phyloP scores from a whole-genome alignment of 2,329 filamentous ascomycete species.

The Fusarium mexicanum region DNA sequence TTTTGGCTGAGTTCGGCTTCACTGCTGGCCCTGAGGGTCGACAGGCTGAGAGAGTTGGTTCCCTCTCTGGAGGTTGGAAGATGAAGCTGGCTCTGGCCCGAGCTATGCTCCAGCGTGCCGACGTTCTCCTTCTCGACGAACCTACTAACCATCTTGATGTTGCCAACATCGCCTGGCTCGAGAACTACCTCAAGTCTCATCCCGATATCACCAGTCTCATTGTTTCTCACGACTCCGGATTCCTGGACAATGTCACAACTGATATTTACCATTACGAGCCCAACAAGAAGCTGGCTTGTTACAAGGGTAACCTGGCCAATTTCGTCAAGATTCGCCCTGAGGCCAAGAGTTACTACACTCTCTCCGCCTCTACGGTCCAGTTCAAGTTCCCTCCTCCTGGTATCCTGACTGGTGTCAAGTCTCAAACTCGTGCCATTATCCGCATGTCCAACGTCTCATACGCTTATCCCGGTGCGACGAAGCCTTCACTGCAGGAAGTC shows the following conservation, averaged over 20 bases:
- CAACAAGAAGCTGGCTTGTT: conserved; percentile 90
- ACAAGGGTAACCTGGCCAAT: conserved; percentile 81
- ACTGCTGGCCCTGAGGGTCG: conserved; percentile 87
- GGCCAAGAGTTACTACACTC: conserved; percentile 97
- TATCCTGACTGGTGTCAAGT: conserved; percentile 95
- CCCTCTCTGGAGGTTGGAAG: conserved; percentile 98
- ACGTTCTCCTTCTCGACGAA: conserved; percentile 96
- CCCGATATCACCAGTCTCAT: conserved; percentile 97
- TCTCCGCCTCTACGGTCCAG: conserved; percentile 86
- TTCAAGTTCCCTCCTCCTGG: conserved; percentile 99
- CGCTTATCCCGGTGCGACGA: conserved; percentile 89
- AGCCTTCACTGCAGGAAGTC: conserved; percentile 87
- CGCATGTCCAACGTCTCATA: conserved; percentile 93
- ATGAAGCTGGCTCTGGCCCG: conserved; percentile 98
- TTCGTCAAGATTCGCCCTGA: conserved; percentile 93
- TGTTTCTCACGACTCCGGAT: conserved; percentile 97
- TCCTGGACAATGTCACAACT: conserved; percentile 96
- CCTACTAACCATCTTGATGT: conserved; percentile 99
- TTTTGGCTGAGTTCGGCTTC: conserved; percentile 93
- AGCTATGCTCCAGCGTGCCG: conserved; percentile 96
- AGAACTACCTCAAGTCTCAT: conserved; percentile 95
- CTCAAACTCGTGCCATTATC: conserved; percentile 90
- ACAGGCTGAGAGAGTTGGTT: conserved; percentile 90
- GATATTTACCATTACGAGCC: conserved; percentile 99
- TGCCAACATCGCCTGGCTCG: conserved; percentile 93